Evolutionary conservation across 2,329 filamentous ascomycete species (phyloP), one percentile per base, ranked within the genome.

Genomic region (Peltaster fructicola): DNA sequence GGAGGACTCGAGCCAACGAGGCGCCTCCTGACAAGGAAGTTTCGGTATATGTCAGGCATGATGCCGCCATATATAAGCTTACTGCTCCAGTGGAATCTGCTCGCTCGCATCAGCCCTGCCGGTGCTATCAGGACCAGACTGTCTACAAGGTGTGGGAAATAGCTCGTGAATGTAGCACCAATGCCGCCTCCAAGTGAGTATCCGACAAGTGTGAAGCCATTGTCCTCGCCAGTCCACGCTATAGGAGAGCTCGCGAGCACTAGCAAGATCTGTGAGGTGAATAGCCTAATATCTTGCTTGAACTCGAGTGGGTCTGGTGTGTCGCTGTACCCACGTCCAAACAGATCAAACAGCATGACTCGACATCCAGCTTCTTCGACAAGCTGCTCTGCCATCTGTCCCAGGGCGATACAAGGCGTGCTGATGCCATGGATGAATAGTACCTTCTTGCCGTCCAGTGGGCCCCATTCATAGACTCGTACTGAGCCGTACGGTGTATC

Each of bases 101-200:
- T 53, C 4, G 54, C 50, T n/a, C 75, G 63, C 23, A 92, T 67
- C 21, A 92, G 58, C 1, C 84, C 84, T 1, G 73, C 63, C 0
- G 84, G 81, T 0, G 81, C 80, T 20, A 93, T 63, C 5, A 92
- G 63, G 7, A 88, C 59, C 12, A 93, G 57, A 7, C 63, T 67
- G 8, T 63, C 61, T 8, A 92, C 61, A 28, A 85, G 56, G 23
- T 65, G 50, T 0, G 76, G 68, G 40, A 80, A 78, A 42, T 68
- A 68, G 1, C 65, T 61, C 2, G 76, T 65, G 43, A 88, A 85
- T 11, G 69, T 61, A 7, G 68, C 70, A 1, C 66, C 63, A 19
- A 90, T 64, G 8, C 73, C 76, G 17, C 80, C 81, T 22, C 81
- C 80, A 0, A 91, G 59, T 0, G 75, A 82, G 48, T 88, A 90